Percentiles rank a stretch among this genome's conserved stretches.
These are phyloP conservation scores for Colletotrichum costaricense DNA, from an alignment of 2,329 filamentous ascomycete species.

Conservation along the genomic window DNA sequence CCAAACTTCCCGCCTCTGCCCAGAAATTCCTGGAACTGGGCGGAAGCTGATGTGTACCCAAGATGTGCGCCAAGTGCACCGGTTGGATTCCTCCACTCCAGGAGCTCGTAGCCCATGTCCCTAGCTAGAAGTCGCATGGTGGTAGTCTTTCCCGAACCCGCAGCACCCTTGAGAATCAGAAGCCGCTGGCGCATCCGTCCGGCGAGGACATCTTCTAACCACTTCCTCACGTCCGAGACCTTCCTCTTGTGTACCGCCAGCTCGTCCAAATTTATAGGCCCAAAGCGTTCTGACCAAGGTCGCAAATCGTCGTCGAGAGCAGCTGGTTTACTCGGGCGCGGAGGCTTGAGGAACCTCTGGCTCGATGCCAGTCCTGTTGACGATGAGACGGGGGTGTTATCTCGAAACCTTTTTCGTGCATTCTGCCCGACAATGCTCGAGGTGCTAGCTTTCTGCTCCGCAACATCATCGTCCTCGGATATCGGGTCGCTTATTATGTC, in stretches of 20 bases:
- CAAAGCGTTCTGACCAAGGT: conserved; percentile 91
- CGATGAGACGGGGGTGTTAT: conserved; percentile 38
- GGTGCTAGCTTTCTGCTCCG: conserved; percentile 59
- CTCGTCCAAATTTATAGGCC: conserved; percentile 80
- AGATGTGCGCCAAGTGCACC: conserved; percentile 67
- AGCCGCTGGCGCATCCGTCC: conserved; percentile 77
- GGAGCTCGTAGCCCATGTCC: conserved; percentile 79
- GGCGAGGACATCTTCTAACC: conserved; percentile 80
- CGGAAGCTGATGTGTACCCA: conserved; percentile 76
- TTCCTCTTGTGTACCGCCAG: conserved; percentile 96
- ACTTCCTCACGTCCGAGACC: conserved; percentile 84
- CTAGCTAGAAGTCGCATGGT: conserved; percentile 83
- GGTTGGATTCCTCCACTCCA: conserved; percentile 92
- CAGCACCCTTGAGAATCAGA: conserved; percentile 88
- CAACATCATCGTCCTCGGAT: conserved; percentile 70
- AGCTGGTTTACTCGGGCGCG: conserved; percentile 44
- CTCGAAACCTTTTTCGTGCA: conserved; percentile 64
- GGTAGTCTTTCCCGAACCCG: conserved; percentile 93
- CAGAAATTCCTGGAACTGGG: conserved; percentile 93
- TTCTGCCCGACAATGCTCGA: conserved; percentile 67
- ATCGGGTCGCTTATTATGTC: conserved; percentile 68
- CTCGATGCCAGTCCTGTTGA: conserved; percentile 48
- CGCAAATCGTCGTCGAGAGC: conserved; percentile 66
- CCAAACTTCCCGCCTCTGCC: conserved; percentile 84
- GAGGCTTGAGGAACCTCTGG: conserved; percentile 64